Evolutionary conservation across 257 asterid genomes (phyloP), one percentile per base, ranked within the genome.

Genomic region (Solanum rostratum): DNA sequence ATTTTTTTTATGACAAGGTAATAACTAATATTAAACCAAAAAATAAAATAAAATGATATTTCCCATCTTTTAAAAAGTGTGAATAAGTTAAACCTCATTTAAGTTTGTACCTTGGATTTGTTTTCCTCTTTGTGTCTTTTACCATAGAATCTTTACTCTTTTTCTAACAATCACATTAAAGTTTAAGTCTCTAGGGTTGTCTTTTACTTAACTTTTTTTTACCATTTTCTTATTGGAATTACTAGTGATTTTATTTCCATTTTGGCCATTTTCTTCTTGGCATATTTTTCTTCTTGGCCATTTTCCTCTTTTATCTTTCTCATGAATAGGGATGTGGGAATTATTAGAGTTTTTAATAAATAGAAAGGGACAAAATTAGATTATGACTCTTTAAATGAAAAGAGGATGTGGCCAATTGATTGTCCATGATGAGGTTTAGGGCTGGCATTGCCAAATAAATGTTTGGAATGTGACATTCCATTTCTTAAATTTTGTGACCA

Each of bases 31-130:
- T 45, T 45, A 9, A 45, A 45, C 50, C 50, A 10, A 45, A 43
- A 50, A 50, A 80, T 80, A n/a, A n/a, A n/a, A 63, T 43, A 54
- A 29, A 69, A 33, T 33, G 39, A 33, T 33, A 60, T 85, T 70
- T 59, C 52, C 45, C 39, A 33, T 0, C 62, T 70, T 3, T 80
- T 45, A 63, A 16, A 41, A 59, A 81, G 55, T 86, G 80, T 82
- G 88, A 82, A 78, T 84, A 91, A 87, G 89, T 86, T 81, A 85
- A 79, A 87, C 5, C 5, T 79, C 81, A 57, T 90, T 24, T 54
- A 86, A 88, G 65, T 88, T 92, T 91, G 92, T 90, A 82, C 95
- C 92, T 89, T 92, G 79, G 89, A 92, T 90, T 93, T 94, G 95
- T 89, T 92, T 82, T 63, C 69, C 88, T 90, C 85, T 86, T 84